Base-by-base conservation (phyloP, 192 early-diverging fungal genomes). In the Backusella parvicylindrica region DNA sequence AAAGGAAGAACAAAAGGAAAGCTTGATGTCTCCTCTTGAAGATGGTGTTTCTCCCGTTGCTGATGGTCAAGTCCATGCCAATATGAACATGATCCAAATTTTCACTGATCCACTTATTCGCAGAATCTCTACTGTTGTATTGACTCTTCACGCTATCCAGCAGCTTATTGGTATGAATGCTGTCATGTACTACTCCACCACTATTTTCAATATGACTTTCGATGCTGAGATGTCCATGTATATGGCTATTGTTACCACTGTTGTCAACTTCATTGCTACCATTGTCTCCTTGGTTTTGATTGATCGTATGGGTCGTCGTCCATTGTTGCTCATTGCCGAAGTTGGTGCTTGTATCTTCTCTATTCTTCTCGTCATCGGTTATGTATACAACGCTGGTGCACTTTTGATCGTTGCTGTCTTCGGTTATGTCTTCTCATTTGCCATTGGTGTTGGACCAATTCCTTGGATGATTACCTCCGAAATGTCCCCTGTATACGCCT, bases 151-250 rank as follows among this genome's bases (percentile, higher is more conserved):
- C 80, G 83, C 90, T 43, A 83, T 87, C 74, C 95, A 96, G 81
- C 94, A 95, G 79, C 84, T 95, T 33, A 89, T 87, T 64, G 94
- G 92, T 68, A 94, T 96, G 78, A 95, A 95, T 77, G 93, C 90
- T 16, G 89, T 94, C 49, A 93, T 94, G 75, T 94, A 91, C 82
- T 97, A 95, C 78, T 91, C 89, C n/a, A 93, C 95, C 7, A 89
- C 89, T n/a, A 94, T 95, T 64, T 91, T 95, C 84, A 85, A 85
- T 53, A 69, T 90, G 77, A 75, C 74, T 36, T 91, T 89, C 72
- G 77, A 85, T 40, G 70, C 86, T 21, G 76, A 83, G 13, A 86
- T 86, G 37, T 82, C 89, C n/a, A 93, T 50, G 41, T 78, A 82
- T 31, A 79, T 92, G 15, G 82, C 89, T 16, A 80, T 91, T 7